Evolutionary conservation across 2,329 filamentous ascomycete genomes (phyloP), one percentile per base, ranked within the genome.

Genomic region (Fusarium sambucinum): DNA sequence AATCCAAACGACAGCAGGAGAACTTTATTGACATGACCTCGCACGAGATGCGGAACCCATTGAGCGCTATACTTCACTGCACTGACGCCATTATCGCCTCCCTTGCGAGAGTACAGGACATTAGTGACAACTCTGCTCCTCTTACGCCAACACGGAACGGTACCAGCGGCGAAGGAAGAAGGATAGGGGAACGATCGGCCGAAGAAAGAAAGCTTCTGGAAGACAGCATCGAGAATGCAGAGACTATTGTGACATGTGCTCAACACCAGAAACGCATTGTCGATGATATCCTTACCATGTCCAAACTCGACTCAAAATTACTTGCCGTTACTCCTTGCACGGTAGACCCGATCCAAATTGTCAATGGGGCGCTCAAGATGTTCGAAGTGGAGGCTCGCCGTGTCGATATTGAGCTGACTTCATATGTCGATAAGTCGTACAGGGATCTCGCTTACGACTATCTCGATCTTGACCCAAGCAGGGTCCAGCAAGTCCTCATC

Each of bases 221-320:
- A 10, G 87, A 85, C 70, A 89, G 89, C 60, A 86, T 92, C 46
- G 91, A 94, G 68, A 90, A 90, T 17, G 90, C 91, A 4, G 89
- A 94, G 73, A 94, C 90, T 0, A 94, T 96, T 64, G 86, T 89
- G 27, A 85, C 92, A 12, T 95, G 92, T 70, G 90, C 92, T 2
- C 89, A 92, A 71, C 92, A 95, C 77, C 92, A 95, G 75, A 94
- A 94, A 77, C 82, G 89, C 11, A 92, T 93, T 44, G 89, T 92
- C n/a, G 90, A 92, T 72, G 90, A 92, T 73, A 89, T 92, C 27
- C 79, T 93, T 38, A 92, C 89, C 12, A 84, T 92, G 71, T 92
- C 89, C 5, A 92, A 94, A 75, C 84, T 95, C 30, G 91, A 95
- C 73, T 92, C 90, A 4, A 89, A 90, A 38, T 86, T 94, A 76